phyloP scores from a whole-genome alignment of 768 basidiomycete genomes.

The Podaxis sp. region DNA sequence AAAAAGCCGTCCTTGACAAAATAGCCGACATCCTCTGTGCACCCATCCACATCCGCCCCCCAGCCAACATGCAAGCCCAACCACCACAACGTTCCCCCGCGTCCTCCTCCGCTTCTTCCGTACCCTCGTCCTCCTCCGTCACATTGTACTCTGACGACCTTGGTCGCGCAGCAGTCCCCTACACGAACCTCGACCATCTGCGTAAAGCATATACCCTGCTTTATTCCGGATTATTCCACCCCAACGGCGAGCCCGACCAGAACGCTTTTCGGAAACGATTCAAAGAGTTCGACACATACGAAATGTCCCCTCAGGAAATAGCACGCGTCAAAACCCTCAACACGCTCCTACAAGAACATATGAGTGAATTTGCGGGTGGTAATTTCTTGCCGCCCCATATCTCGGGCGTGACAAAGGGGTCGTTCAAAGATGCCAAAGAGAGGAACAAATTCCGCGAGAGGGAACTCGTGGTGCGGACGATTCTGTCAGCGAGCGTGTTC shows the following conservation, averaged over 20 bases:
- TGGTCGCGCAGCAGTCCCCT: neutral
- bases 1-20: conserved; percentile 11
- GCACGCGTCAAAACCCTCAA: conserved; percentile 10
- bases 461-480: conserved; percentile 3
- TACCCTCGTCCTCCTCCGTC: conserved; percentile 6
- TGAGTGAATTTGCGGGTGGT: conserved; percentile 12
- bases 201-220: conserved; percentile 10
- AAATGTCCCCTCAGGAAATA: conserved; percentile 8
- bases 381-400: conserved; percentile 13
- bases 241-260: conserved; percentile 9
- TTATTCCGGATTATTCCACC: conserved; percentile 7
- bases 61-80: conserved; percentile 3
- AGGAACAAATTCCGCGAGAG: conserved; percentile 9
- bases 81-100: neutral
- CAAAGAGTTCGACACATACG: conserved; percentile 8
- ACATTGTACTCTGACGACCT: neutral
- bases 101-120: neutral
- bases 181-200: conserved; percentile 5
- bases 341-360: conserved; percentile 5
- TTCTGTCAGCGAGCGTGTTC: conserved; percentile 8
- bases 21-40: conserved; percentile 12
- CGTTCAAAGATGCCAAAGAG: conserved; percentile 12
- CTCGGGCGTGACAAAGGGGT: neutral
- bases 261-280: conserved; percentile 7
- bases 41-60: conserved; percentile 7